These are phyloP conservation scores for Thuidium tamariscinum DNA, from an alignment of 225 moss, liverwort and hornwort genomes.

Conservation along the genomic window DNA sequence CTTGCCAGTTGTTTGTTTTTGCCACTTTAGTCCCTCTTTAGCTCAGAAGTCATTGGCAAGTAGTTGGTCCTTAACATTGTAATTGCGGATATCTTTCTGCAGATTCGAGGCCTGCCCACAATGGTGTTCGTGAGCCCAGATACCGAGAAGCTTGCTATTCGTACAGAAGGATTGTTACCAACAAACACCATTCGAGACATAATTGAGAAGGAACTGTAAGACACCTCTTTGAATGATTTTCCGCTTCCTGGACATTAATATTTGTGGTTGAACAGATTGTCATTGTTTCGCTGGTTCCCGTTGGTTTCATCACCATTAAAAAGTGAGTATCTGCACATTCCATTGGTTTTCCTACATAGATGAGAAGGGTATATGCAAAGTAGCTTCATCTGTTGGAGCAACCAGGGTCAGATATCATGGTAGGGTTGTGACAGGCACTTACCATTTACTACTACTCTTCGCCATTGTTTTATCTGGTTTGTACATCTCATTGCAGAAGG, in stretches of 20 bases:
- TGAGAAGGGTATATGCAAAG: background rate
- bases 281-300: background rate
- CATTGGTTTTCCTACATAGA: background rate
- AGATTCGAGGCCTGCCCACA: constrained; percentile 93
- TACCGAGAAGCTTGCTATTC: constrained; percentile 77
- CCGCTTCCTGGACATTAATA: background rate
- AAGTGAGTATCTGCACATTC: background rate
- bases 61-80: background rate
- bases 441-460: background rate
- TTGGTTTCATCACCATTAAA: background rate
- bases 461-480: background rate
- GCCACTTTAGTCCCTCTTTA: background rate
- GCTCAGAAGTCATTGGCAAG: background rate
- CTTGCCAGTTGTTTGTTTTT: background rate
- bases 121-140: constrained; percentile 94
- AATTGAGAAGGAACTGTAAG: constrained; percentile 66
- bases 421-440: background rate
- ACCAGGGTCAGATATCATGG: background rate
- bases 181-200: constrained; percentile 67
- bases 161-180: constrained; percentile 85
- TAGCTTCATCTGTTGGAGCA: background rate
- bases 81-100: background rate
- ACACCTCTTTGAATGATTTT: background rate
- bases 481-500: background rate
- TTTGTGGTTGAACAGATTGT: background rate